Evolutionary conservation across 768 basidiomycete species (phyloP), one percentile per base, ranked within the genome.

Genomic region (Termitomyces heimii): DNA sequence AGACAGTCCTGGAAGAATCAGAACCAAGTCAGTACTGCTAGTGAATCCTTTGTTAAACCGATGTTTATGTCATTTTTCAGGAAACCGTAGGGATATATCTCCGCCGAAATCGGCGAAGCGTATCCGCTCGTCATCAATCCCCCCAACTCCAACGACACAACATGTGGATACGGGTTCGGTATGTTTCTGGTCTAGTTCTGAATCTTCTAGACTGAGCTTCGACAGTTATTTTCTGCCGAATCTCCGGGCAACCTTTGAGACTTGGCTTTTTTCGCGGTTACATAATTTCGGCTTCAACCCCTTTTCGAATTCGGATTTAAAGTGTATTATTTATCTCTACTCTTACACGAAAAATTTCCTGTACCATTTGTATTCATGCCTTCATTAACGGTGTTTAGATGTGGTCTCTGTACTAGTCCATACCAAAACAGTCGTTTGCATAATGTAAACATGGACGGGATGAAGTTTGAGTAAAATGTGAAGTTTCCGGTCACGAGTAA

Each of bases 211-310:
- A 34, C 26, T 39, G 39, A 56, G 20, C 32, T 51, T 24, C 20
- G 44, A 56, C 55, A 75, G 74, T 62, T 75, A 12, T 75, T 77
- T 64, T 71, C 75, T 52, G 75, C 75, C 20, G 75, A 77, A 66
- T 75, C 72, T 43, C 75, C 74, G 24, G 73, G 74, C 24, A 69
- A 70, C 52, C 65, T 75, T 40, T 74, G 65, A 66, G 6, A 35
- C 14, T 52, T 50, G 32, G 16, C 34, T 56, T 29, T 44, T 29
- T 53, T n/a, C n/a, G n/a, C n/a, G n/a, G n/a, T n/a, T n/a, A n/a
- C n/a, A n/a, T n/a, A n/a, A n/a, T n/a, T n/a, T n/a, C n/a, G n/a
- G n/a, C n/a, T n/a, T n/a, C n/a, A 24, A 7, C 26, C 42, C 35
- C 42, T 48, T 64, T 62, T 67, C 56, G 63, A 66, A 59, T 65